These are phyloP conservation scores for Trichoderma cornu-damae DNA, from an alignment of 2,329 filamentous ascomycete genomes.

Conservation along the genomic window DNA sequence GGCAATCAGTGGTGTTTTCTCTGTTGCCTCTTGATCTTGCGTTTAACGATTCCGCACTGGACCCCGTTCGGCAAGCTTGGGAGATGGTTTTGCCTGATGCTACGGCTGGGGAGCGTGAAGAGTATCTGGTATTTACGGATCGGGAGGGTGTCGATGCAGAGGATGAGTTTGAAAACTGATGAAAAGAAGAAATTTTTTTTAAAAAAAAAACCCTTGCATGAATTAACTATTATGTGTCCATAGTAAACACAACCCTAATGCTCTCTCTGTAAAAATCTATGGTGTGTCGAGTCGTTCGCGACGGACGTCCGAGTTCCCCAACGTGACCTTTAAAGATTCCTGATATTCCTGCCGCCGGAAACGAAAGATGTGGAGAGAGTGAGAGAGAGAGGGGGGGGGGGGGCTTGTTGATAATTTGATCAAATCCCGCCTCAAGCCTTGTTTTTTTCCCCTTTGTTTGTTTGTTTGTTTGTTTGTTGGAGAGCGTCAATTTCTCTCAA, in stretches of 20 bases:
- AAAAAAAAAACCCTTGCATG: too few species aligned
- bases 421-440: not conserved
- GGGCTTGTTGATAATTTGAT: too few species aligned
- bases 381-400: too few species aligned
- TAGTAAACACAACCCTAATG: too few species aligned
- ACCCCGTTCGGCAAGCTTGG: slow-evolving; percentile 67
- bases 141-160: slow-evolving; percentile 57
- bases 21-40: slow-evolving; percentile 59
- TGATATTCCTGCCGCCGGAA: not conserved
- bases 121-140: slow-evolving; percentile 76
- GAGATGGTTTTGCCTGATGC: slow-evolving; percentile 52
- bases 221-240: not conserved
- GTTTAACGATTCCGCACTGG: slow-evolving; percentile 67
- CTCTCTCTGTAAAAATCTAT: too few species aligned
- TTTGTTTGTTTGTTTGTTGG: too few species aligned
- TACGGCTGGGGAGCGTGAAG: slow-evolving; percentile 37
- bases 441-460: too few species aligned
- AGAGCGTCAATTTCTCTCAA: not conserved
- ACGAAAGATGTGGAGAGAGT: too few species aligned
- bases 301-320: not conserved
- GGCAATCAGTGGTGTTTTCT: slow-evolving; percentile 52
- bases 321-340: not conserved
- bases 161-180: slow-evolving; percentile 43
- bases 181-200: too few species aligned
- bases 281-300: too few species aligned